These are phyloP conservation scores for Neonectria coccinea DNA, from an alignment of 2,329 filamentous ascomycete genomes.

Conservation along the genomic window DNA sequence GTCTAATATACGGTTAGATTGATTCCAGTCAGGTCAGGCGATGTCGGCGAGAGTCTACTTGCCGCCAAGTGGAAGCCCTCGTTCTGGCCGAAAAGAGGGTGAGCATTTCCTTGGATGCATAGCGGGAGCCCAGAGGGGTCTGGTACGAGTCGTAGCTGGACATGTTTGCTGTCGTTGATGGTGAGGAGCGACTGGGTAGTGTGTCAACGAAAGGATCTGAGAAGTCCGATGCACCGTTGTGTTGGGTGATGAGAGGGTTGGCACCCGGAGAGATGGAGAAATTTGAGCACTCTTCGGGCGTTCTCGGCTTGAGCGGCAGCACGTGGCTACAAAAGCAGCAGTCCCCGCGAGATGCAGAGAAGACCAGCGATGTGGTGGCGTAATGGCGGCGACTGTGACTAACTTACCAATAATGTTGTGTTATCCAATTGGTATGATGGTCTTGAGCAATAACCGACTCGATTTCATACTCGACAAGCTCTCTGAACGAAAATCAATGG, in stretches of 20 bases:
- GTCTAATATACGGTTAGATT: conserved; percentile 37
- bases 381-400: too few species aligned
- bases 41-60: background rate
- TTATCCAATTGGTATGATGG: too few species aligned
- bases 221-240: too few species aligned
- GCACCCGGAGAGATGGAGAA: conserved; percentile 5
- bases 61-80: conserved; percentile 32
- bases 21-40: background rate
- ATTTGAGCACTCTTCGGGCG: conserved; percentile 3
- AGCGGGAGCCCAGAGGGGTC: conserved; percentile 25
- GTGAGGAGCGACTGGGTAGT: background rate
- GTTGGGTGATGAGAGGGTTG: background rate
- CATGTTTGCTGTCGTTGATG: conserved; percentile 2
- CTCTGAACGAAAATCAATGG: background rate
- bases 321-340: too few species aligned
- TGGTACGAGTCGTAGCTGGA: conserved; percentile 30
- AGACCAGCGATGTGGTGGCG: too few species aligned
- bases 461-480: background rate
- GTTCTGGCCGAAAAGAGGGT: conserved; percentile 26
- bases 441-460: background rate
- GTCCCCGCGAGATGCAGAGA: too few species aligned
- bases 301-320: background rate
- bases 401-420: too few species aligned
- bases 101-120: conserved; percentile 29
- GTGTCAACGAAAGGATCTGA: background rate